phyloP scores from a whole-genome alignment of 1,284 basidiomycete genomes.

The Ceratobasidium sp. region DNA sequence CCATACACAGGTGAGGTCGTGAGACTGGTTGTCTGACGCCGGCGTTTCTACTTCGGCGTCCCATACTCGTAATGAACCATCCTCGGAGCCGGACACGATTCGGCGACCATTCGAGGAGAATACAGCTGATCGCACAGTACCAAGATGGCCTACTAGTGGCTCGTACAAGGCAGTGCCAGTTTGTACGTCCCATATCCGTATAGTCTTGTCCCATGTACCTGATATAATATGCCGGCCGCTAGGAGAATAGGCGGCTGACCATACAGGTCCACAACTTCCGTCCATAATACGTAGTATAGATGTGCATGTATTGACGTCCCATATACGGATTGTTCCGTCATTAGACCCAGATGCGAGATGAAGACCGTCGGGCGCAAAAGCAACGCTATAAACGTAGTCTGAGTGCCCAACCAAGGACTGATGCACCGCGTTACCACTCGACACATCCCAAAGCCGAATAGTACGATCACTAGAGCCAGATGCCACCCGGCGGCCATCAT shows the following conservation, averaged over 20 bases:
- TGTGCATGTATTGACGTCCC: conserved; percentile 20
- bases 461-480: conserved; percentile 13
- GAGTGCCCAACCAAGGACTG: not conserved
- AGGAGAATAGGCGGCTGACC: conserved; percentile 36
- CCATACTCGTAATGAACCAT: conserved; percentile 32
- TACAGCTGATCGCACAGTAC: conserved; percentile 13
- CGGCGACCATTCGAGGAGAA: conserved; percentile 26
- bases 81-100: conserved; percentile 27
- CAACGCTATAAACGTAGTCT: conserved; percentile 10
- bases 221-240: conserved; percentile 35
- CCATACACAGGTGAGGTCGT: not conserved
- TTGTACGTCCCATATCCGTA: conserved; percentile 38
- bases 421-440: not conserved
- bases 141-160: conserved; percentile 14
- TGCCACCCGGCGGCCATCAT: not conserved
- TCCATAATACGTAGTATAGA: not conserved
- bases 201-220: conserved; percentile 39
- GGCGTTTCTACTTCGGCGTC: not conserved
- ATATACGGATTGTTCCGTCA: conserved; percentile 32
- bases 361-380: conserved; percentile 35
- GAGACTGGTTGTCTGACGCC: not conserved
- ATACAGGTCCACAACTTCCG: not conserved
- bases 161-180: not conserved
- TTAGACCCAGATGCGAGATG: conserved; percentile 16
- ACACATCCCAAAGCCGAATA: not conserved